Evolutionary conservation across 2,329 filamentous ascomycete species (phyloP), one percentile per base, ranked within the genome.

Genomic region (Colletotrichum sp.): DNA sequence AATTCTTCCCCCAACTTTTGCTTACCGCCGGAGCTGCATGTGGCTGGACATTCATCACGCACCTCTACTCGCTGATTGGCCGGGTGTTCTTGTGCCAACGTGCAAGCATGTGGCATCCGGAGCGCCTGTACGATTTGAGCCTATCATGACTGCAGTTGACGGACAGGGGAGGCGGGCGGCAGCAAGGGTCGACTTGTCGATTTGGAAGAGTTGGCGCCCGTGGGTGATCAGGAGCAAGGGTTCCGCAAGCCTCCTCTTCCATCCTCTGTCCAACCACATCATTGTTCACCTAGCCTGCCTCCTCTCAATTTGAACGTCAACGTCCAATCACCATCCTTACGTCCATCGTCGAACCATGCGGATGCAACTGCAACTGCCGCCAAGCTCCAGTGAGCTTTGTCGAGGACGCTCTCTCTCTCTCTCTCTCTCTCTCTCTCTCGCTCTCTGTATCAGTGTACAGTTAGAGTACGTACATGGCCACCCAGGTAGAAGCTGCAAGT

Each of bases 21-120:
- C 80, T 89, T 88, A 83, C 87, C 87, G 87, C 87, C 87, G 83
- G 81, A 76, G 78, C 81, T 87, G 85, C 84, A 85, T 79, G 80
- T 82, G 83, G 82, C 83, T 83, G 83, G 78, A 77, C 66, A 77
- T 80, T 81, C 80, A 84, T 88, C 87, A 88, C 86, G 79, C 77
- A 74, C 70, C 61, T 75, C 72, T 60, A 72, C 65, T 18, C 65
- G 73, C 74, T 86, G 80, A 88, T 88, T 88, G 86, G 87, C 62
- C 52, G 52, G 61, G n/a, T 74, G 58, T 77, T 80, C 66, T 69
- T 77, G 76, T 74, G 76, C 77, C 56, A 71, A 78, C 75, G 77
- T 84, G 82, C 65, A 73, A 62, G 64, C 73, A 74, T 74, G 77
- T 74, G 60, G 77, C 61, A 77, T 72, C 34, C 56, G 64, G 68